Conservation (phyloP, 2,329 filamentous ascomycete genomes). For the Xylaria sp. region DNA sequence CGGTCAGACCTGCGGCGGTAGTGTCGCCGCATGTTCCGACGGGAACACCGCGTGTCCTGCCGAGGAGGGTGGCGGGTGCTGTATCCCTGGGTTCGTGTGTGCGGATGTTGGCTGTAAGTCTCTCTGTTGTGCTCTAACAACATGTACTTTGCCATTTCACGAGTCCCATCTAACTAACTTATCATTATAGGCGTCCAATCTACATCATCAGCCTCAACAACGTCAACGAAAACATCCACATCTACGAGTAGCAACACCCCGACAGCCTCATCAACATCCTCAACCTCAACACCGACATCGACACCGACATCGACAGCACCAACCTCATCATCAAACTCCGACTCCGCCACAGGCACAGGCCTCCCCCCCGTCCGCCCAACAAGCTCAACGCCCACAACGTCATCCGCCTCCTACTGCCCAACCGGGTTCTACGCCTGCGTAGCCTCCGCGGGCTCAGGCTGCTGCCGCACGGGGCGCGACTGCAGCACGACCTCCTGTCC, state of each 20-base stretch:
- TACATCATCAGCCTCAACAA: conserved; percentile 53
- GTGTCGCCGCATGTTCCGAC: conserved; percentile 69
- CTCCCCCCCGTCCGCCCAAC: conserved; percentile 50
- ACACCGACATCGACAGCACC: conserved; percentile 46
- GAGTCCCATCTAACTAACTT: conserved; percentile 11
- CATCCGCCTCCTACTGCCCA: conserved; percentile 70
- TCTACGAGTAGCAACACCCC: conserved; percentile 49
- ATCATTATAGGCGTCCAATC: conserved; percentile 51
- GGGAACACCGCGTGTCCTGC: conserved; percentile 74
- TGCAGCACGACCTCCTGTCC: conserved; percentile 86
- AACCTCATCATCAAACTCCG: conserved; percentile 38
- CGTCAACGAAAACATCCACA: conserved; percentile 46
- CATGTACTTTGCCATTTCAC: background rate
- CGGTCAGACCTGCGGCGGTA: conserved; percentile 71
- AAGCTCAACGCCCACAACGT: conserved; percentile 45
- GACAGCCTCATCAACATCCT: conserved; percentile 47
- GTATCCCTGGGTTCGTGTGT: conserved; percentile 77
- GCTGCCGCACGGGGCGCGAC: conserved; percentile 87
- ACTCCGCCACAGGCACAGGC: conserved; percentile 53
- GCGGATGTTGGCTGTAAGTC: conserved; percentile 74
- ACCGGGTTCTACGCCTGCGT: conserved; percentile 93
- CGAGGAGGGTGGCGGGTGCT: conserved; percentile 78
- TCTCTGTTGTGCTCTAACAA: background rate
- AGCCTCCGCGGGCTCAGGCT: conserved; percentile 83
- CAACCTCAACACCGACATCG: conserved; percentile 46